These are phyloP conservation scores for Aspergillus haitiensis DNA, from an alignment of 495 filamentous ascomycete species.

Conservation along the genomic window DNA sequence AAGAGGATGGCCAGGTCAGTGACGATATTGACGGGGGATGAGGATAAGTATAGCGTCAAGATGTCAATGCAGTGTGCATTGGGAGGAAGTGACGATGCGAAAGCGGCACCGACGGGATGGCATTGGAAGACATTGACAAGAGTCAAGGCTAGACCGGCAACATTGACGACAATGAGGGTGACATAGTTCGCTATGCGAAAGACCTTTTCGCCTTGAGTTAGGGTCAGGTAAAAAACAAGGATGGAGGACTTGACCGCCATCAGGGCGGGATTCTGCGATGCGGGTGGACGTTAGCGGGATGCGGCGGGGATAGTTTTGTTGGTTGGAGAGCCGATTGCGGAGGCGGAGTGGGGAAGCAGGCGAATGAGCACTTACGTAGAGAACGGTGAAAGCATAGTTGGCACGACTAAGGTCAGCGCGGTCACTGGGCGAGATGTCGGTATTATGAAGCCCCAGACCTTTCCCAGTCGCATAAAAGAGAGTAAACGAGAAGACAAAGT, in stretches of 20 bases:
- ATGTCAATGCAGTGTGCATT: conserved; percentile 66
- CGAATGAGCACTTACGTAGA: conserved; percentile 62
- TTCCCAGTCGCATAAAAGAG: conserved; percentile 70
- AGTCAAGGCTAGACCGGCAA: conserved; percentile 74
- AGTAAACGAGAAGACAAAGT: conserved; percentile 73
- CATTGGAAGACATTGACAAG: conserved; percentile 91
- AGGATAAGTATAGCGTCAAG: conserved; percentile 78
- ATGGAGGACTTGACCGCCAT: conserved; percentile 82
- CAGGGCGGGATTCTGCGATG: conserved; percentile 77
- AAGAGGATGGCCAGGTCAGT: conserved; percentile 83
- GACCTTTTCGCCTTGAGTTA: conserved; percentile 72
- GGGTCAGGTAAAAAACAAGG: conserved; percentile 78
- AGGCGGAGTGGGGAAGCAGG: background rate
- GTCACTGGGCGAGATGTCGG: conserved; percentile 53
- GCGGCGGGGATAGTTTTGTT: background rate
- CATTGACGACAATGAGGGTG: conserved; percentile 71
- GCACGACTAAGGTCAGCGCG: conserved; percentile 57
- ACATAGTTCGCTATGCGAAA: conserved; percentile 69
- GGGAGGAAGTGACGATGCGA: conserved; percentile 44
- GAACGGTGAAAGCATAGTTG: conserved; percentile 79
- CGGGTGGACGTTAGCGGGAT: conserved; percentile 9
- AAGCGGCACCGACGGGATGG: conserved; percentile 66
- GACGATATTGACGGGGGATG: conserved; percentile 78
- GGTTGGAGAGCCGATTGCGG: background rate
- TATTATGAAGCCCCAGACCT: conserved; percentile 77